These are phyloP conservation scores for Lasiodiplodia hormozganensis DNA, from an alignment of 2,329 filamentous ascomycete species.

Conservation along the genomic window DNA sequence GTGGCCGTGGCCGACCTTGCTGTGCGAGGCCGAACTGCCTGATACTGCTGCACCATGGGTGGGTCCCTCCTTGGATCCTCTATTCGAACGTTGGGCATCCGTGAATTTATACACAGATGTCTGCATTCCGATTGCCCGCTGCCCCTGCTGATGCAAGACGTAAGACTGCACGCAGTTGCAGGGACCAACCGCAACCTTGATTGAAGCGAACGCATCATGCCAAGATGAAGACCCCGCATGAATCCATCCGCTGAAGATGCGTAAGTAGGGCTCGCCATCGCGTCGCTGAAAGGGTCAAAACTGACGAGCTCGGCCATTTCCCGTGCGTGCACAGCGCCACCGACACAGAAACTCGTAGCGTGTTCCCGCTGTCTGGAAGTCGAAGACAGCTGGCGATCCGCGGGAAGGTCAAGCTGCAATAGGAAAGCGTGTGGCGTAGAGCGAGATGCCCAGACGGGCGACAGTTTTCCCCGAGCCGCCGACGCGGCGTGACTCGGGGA, in stretches of 20 bases:
- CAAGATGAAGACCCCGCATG: not conserved
- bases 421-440: conserved; percentile 4
- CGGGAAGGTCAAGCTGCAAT: conserved; percentile 3
- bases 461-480: conserved; percentile 7
- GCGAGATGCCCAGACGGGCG: not conserved
- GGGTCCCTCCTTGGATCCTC: not conserved
- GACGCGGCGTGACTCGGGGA: not conserved
- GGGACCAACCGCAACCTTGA: not conserved
- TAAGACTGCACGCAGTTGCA: not conserved
- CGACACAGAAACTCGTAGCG: not conserved
- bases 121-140: too few relatives aligned
- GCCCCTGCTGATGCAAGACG: not conserved
- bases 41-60: not conserved
- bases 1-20: not conserved
- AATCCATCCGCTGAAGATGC: not conserved
- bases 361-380: not conserved
- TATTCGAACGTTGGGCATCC: not conserved
- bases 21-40: not conserved
- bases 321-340: too few relatives aligned
- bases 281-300: not conserved
- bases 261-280: not conserved
- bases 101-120: not conserved
- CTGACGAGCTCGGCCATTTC: not conserved
- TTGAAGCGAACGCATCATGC: not conserved
- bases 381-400: not conserved